Evolutionary conservation across 2,329 filamentous ascomycete species (phyloP).

Genomic region (Aureobasidium sp.): DNA sequence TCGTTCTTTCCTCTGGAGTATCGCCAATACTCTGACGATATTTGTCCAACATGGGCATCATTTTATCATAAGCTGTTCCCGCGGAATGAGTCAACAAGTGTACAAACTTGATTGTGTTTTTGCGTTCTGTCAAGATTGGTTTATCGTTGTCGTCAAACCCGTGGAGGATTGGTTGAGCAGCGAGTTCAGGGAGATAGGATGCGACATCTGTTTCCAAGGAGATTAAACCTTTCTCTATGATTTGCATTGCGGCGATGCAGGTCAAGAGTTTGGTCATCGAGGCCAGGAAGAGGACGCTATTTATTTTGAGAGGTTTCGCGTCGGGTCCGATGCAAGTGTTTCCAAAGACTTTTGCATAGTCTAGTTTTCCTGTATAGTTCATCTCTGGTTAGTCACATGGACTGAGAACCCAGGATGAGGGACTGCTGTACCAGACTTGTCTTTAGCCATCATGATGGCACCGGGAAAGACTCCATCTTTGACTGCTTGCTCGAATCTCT

Average conservation of each 20-base stretch:
- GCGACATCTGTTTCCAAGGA: slow-evolving; percentile 53
- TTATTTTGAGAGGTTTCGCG: slow-evolving; percentile 30
- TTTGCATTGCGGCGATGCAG: slow-evolving; percentile 59
- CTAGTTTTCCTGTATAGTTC: slow-evolving; percentile 28
- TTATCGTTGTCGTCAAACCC: slow-evolving; percentile 50
- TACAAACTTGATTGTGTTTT: slow-evolving; percentile 54
- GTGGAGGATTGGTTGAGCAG: slow-evolving; percentile 51
- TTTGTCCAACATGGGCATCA: slow-evolving; percentile 32
- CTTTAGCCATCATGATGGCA: slow-evolving; percentile 33
- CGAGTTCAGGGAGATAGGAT: slow-evolving; percentile 53
- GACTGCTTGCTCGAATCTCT: slow-evolving; percentile 31
- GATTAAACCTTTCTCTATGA: slow-evolving; percentile 59
- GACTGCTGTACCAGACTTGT: slow-evolving; percentile 27
- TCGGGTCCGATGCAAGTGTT: slow-evolving; percentile 26
- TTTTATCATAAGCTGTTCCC: slow-evolving; percentile 53
- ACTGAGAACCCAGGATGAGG: not conserved
- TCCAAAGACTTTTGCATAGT: slow-evolving; percentile 35
- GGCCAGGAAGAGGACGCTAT: slow-evolving; percentile 36
- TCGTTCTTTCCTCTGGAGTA: slow-evolving; percentile 30
- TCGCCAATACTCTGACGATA: not conserved
- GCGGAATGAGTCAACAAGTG: slow-evolving; percentile 60
- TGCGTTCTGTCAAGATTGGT: slow-evolving; percentile 33
- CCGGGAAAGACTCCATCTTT: slow-evolving; percentile 35
- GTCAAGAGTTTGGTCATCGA: slow-evolving; percentile 53
- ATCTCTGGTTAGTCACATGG: not conserved